Percentiles rank a stretch among this genome's conserved stretches.
These are phyloP conservation scores for Aspergillus amoenus DNA, from an alignment of 2,329 filamentous ascomycete species.

Conservation along the genomic window DNA sequence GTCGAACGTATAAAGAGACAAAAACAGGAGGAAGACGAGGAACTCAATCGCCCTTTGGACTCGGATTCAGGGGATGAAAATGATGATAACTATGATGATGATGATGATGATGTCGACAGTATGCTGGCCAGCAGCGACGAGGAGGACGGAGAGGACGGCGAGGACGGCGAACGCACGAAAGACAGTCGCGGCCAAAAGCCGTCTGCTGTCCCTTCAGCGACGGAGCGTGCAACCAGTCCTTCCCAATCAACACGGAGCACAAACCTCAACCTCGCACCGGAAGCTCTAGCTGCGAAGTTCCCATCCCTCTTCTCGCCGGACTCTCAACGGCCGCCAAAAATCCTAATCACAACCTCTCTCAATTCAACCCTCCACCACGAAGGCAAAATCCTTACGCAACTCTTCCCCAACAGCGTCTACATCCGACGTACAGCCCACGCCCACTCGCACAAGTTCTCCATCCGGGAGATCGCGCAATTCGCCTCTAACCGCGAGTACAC, in stretches of 20 bases:
- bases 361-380: slow-evolving; percentile 85
- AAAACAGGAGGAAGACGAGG: slow-evolving; percentile 47
- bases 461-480: slow-evolving; percentile 86
- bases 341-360: slow-evolving; percentile 87
- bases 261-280: slow-evolving; percentile 60
- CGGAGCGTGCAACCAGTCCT: slow-evolving; percentile 55
- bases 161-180: slow-evolving; percentile 48
- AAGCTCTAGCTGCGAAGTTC: slow-evolving; percentile 61
- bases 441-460: slow-evolving; percentile 85
- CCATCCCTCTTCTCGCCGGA: slow-evolving; percentile 56
- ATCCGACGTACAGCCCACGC: slow-evolving; percentile 81
- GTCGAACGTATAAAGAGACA: slow-evolving; percentile 50
- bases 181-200: slow-evolving; percentile 32
- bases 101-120: slow-evolving; percentile 67
- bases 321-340: slow-evolving; percentile 67
- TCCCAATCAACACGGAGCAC: slow-evolving; percentile 57
- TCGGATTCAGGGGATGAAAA: slow-evolving; percentile 31
- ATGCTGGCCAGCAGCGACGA: slow-evolving; percentile 66
- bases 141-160: slow-evolving; percentile 50
- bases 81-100: slow-evolving; percentile 20
- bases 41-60: slow-evolving; percentile 37
- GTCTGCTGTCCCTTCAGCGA: slow-evolving; percentile 40
- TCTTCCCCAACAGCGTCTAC: slow-evolving; percentile 81
- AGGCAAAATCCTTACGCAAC: slow-evolving; percentile 71
- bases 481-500: slow-evolving; percentile 81